phyloP scores from a whole-genome alignment of 2,329 filamentous ascomycete species.

The Aspergillus udagawae region DNA sequence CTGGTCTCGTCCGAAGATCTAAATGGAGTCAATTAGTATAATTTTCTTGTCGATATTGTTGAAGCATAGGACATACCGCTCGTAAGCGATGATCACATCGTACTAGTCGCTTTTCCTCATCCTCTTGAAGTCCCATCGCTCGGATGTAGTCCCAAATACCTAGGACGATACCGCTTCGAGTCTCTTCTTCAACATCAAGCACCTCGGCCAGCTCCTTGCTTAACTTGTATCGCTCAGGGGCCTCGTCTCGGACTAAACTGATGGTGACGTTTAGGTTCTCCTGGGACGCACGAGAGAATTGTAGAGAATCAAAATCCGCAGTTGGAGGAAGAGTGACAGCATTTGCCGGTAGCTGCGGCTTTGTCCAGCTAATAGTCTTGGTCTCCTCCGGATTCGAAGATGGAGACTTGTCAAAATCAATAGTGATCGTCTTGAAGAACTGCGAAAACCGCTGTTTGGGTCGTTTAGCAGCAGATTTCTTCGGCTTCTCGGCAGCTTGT shows the following conservation, averaged over 20 bases:
- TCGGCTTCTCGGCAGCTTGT: slow-evolving; percentile 27
- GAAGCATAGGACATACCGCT: slow-evolving; percentile 53
- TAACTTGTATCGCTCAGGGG: slow-evolving; percentile 77
- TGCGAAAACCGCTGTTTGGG: slow-evolving; percentile 43
- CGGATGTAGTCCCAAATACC: slow-evolving; percentile 95
- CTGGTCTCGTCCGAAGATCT: slow-evolving; percentile 71
- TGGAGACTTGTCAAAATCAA: slow-evolving; percentile 48
- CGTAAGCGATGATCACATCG: slow-evolving; percentile 80
- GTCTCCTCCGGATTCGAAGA: slow-evolving; percentile 40
- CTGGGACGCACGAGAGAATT: slow-evolving; percentile 87
- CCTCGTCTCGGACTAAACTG: slow-evolving; percentile 79
- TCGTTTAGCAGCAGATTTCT: slow-evolving; percentile 25
- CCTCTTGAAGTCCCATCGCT: slow-evolving; percentile 79
- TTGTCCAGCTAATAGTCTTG: slow-evolving; percentile 74
- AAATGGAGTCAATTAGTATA: slow-evolving; percentile 13
- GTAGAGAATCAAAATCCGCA: slow-evolving; percentile 82
- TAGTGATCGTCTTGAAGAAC: slow-evolving; percentile 50
- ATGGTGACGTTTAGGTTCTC: slow-evolving; percentile 90
- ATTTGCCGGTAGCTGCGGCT: slow-evolving; percentile 58
- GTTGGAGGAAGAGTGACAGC: slow-evolving; percentile 55
- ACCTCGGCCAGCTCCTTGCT: slow-evolving; percentile 77
- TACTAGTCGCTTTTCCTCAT: slow-evolving; percentile 90
- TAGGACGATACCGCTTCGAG: slow-evolving; percentile 81
- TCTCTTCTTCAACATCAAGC: slow-evolving; percentile 80
- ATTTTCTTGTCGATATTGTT: not conserved